These are phyloP conservation scores for Ustilago crameri DNA, from an alignment of 1,284 basidiomycete species.

Conservation along the genomic window DNA sequence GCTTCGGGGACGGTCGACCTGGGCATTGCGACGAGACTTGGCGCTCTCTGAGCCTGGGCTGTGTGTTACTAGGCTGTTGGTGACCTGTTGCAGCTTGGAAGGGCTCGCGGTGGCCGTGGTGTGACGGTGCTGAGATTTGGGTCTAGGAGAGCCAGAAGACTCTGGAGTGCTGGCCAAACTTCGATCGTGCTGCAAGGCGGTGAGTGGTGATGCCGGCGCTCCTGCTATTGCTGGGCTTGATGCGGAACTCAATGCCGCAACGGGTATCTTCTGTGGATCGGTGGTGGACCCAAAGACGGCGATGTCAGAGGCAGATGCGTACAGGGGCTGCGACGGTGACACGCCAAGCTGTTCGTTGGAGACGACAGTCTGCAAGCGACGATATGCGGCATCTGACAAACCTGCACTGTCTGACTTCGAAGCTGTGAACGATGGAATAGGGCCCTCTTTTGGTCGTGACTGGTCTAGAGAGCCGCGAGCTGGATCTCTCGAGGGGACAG, in stretches of 20 bases:
- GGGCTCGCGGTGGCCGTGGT: slow-evolving; percentile 37
- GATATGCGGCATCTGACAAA: slow-evolving; percentile 16
- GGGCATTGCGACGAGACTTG: slow-evolving; percentile 26
- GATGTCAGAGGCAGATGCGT: slow-evolving; percentile 19
- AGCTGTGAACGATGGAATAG: slow-evolving; percentile 8
- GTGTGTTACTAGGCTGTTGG: slow-evolving; percentile 12
- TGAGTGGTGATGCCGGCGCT: slow-evolving; percentile 7
- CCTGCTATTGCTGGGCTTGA: not conserved
- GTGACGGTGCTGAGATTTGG: slow-evolving; percentile 42
- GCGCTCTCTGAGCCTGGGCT: slow-evolving; percentile 19
- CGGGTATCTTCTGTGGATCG: not conserved
- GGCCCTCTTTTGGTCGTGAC: slow-evolving; percentile 7
- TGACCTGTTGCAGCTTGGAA: slow-evolving; percentile 35
- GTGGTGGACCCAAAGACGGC: not conserved
- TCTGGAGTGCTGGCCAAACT: slow-evolving; percentile 29
- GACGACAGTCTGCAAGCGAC: slow-evolving; percentile 42
- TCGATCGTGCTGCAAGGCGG: slow-evolving; percentile 11
- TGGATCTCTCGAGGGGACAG: slow-evolving; percentile 39
- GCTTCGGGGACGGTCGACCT: slow-evolving; percentile 47
- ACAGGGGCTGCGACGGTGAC: not conserved
- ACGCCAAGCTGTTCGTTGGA: slow-evolving; percentile 45
- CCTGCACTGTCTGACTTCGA: slow-evolving; percentile 26
- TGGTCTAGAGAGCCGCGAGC: slow-evolving; percentile 29
- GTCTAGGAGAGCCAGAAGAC: slow-evolving; percentile 12
- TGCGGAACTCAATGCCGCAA: slow-evolving; percentile 6